These are phyloP conservation scores for Torulaspora microellipsoides DNA, from an alignment of 805 yeast genomes.

Conservation along the genomic window DNA sequence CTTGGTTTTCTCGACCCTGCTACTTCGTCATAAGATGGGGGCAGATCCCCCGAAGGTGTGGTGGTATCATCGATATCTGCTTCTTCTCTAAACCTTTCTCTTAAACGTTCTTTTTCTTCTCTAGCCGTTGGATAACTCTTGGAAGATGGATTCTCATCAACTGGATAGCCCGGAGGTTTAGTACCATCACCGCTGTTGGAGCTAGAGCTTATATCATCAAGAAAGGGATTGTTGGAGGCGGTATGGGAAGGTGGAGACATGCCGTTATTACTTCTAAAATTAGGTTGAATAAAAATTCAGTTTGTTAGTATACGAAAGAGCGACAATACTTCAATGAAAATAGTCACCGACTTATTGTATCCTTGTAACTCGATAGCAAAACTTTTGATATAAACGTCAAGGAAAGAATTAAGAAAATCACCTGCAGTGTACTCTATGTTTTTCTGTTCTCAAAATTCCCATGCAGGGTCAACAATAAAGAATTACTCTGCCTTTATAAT, in stretches of 20 bases:
- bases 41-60: slow-evolving; percentile 32
- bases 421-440: too few relatives aligned
- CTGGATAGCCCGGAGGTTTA: slow-evolving; percentile 8
- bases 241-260: slow-evolving; percentile 13
- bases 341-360: too few relatives aligned
- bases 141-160: slow-evolving; percentile 7
- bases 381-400: too few relatives aligned
- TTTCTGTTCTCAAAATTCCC: too few relatives aligned
- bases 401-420: too few relatives aligned
- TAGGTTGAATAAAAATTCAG: too few relatives aligned
- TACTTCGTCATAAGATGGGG: slow-evolving; percentile 69
- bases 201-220: slow-evolving; percentile 29
- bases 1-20: slow-evolving; percentile 46
- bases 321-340: too few relatives aligned
- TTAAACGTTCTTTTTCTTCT: slow-evolving; percentile 32
- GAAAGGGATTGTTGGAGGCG: slow-evolving; percentile 33
- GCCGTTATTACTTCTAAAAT: slow-evolving; percentile 7
- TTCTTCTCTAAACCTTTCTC: slow-evolving; percentile 32
- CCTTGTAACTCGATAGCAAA: too few relatives aligned
- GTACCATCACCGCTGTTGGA: slow-evolving; percentile 13
- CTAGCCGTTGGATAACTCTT: slow-evolving; percentile 35
- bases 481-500: too few relatives aligned
- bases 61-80: slow-evolving; percentile 19
- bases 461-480: too few relatives aligned
- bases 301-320: too few relatives aligned